Conservation (phyloP, 805 yeast species). For the Lipomyces chichibuensis region DNA sequence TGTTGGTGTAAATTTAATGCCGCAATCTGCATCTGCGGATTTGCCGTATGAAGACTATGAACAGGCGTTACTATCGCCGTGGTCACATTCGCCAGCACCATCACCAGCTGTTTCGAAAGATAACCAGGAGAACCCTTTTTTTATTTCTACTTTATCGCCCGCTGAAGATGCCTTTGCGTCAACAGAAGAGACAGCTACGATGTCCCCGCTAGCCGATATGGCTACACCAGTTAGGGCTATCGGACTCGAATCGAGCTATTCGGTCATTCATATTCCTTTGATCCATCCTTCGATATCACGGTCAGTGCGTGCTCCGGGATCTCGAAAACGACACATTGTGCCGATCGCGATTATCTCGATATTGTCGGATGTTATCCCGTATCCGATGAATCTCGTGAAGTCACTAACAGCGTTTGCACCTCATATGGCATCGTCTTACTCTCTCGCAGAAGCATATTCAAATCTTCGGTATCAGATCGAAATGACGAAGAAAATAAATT, state of each 20-base stretch:
- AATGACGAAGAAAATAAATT: constrained; percentile 11
- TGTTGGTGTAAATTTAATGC: not conserved
- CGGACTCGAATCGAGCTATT: constrained; percentile 42
- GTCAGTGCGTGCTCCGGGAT: constrained; percentile 11
- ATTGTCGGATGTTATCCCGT: constrained; percentile 42
- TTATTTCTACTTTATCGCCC: constrained; percentile 28
- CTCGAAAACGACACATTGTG: constrained; percentile 32
- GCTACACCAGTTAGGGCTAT: constrained; percentile 40
- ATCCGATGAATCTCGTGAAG: constrained; percentile 38
- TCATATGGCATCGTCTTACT: constrained; percentile 41
- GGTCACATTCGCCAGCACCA: constrained; percentile 44
- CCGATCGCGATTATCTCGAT: constrained; percentile 43
- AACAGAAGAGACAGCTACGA: constrained; percentile 23
- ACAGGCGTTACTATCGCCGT: constrained; percentile 41
- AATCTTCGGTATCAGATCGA: constrained; percentile 37
- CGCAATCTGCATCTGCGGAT: constrained; percentile 4
- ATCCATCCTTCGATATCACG: constrained; percentile 37
- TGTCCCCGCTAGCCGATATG: constrained; percentile 8
- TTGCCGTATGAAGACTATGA: constrained; percentile 40
- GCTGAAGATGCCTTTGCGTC: constrained; percentile 38
- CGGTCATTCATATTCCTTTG: constrained; percentile 42
- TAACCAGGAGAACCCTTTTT: constrained; percentile 39
- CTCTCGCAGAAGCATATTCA: constrained; percentile 40
- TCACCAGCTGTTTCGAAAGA: constrained; percentile 42
- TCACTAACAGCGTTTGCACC: constrained; percentile 39